These are phyloP conservation scores for Stenogyne calaminthoides DNA, from an alignment of 305 asterid species.

Conservation along the genomic window DNA sequence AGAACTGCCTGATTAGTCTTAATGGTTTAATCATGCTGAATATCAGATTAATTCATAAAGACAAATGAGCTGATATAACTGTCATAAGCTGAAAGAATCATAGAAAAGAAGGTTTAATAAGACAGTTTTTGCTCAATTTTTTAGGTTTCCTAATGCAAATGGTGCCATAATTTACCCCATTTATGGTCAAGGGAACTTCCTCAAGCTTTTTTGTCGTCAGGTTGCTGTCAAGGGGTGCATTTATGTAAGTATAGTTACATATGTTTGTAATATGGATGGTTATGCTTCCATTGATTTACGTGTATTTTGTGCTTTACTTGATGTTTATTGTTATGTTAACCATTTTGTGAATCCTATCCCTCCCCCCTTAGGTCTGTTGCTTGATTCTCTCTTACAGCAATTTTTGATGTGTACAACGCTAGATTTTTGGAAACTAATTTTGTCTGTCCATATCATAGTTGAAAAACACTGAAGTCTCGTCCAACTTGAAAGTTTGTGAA, in stretches of 20 bases:
- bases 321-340: slow-evolving; percentile 19
- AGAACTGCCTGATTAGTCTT: not conserved
- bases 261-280: slow-evolving; percentile 25
- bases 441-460: slow-evolving; percentile 1
- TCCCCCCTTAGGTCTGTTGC: not conserved
- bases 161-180: slow-evolving; percentile 95
- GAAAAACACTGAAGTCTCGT: not conserved
- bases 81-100: slow-evolving; percentile 15
- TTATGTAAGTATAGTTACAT: slow-evolving; percentile 51
- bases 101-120: slow-evolving; percentile 5
- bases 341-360: not conserved
- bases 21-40: not conserved
- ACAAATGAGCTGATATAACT: slow-evolving; percentile 2
- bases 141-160: slow-evolving; percentile 81
- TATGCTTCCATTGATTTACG: not conserved
- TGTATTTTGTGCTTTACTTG: slow-evolving; percentile 21
- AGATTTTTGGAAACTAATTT: not conserved
- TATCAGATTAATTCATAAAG: slow-evolving; percentile 7
- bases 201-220: slow-evolving; percentile 97
- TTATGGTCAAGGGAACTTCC: slow-evolving; percentile 96
- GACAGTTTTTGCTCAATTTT: slow-evolving; percentile 18
- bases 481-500: slow-evolving; percentile 3
- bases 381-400: not conserved
- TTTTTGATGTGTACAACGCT: slow-evolving; percentile 7
- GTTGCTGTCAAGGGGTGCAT: slow-evolving; percentile 97